Base-by-base conservation (phyloP, 2,329 filamentous ascomycete genomes). In the Clarireedia hainanense region DNA sequence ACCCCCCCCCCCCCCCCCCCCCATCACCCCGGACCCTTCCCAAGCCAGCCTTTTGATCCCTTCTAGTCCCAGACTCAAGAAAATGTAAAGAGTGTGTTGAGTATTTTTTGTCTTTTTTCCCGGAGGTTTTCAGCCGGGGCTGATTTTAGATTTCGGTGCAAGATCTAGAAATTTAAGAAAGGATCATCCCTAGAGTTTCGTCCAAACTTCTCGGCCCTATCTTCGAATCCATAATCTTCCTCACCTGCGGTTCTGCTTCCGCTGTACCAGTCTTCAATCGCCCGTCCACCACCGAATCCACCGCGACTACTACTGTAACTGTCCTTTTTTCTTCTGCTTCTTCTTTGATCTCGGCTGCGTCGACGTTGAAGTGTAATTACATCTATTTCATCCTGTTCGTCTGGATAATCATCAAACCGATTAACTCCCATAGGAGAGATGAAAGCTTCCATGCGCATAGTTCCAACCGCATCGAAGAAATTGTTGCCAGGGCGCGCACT, bases 401-500 rank as follows among this genome's bases (percentile, higher is more conserved):
- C 61, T 3, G 65, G 65, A 52, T 54, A 65, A 37, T 68, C 65
- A 27, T 68, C 65, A 47, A 67, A 68, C 37, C 17, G 51, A 14
- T 60, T 54, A 7, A 57, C 58, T 10, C 79, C 74, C 10, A 85
- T 69, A 0, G 83, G 83, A 63, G 77, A 83, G 63, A 99, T 95
- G 70, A 97, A 99, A 0, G 94, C 94, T 71, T 97, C 92, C 92
- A 99, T 97, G 27, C 94, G 84, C 47, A 97, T 84, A 2, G 91
- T 97, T 1, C 91, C 91, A 57, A 95, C 86, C 1, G 88, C 88
- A 64, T 95, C 91, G 67, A 94, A 94, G 73, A 94, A 91, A 69
- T 70, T 70, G 42, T 69, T 68, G 68, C 47, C 64, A 17, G 68
- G 66, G 5, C 65, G 61, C 43, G 59, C 56, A 15, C 63, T 65